Conservation (phyloP, 2,329 filamentous ascomycete species). For the Venturia aucupariae region DNA sequence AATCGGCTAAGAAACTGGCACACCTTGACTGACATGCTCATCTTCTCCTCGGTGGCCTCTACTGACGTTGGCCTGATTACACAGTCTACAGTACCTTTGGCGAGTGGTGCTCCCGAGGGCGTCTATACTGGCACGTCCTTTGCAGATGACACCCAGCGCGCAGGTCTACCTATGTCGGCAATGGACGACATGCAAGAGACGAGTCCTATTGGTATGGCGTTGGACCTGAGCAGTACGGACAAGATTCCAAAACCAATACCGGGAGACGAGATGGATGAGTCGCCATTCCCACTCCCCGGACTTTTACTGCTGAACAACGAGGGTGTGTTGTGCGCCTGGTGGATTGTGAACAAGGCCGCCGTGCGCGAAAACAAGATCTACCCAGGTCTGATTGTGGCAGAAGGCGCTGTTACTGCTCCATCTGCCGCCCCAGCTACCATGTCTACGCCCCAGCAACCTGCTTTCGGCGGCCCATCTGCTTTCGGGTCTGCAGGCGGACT, state of each 20-base stretch:
- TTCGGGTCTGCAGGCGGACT: conserved; percentile 18
- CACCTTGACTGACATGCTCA: conserved; percentile 60
- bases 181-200: conserved; percentile 60
- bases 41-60: conserved; percentile 72
- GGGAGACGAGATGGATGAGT: conserved; percentile 68
- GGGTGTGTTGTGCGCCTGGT: conserved; percentile 78
- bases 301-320: conserved; percentile 83
- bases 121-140: conserved; percentile 63
- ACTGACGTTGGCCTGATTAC: conserved; percentile 72
- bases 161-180: conserved; percentile 57
- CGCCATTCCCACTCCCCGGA: conserved; percentile 70
- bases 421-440: conserved; percentile 17
- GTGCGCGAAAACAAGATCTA: conserved; percentile 66
- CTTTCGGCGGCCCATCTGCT: conserved; percentile 17
- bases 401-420: conserved; percentile 19
- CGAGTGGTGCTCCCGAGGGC: conserved; percentile 48
- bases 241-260: conserved; percentile 70
- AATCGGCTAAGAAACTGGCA: conserved; percentile 70
- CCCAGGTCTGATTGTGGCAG: conserved; percentile 46
- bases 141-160: conserved; percentile 63
- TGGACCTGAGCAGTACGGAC: conserved; percentile 78
- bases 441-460: conserved; percentile 8
- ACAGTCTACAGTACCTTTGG: conserved; percentile 57
- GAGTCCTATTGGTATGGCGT: conserved; percentile 63
- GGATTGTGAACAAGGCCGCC: conserved; percentile 83